Conservation (phyloP, 2,329 filamentous ascomycete genomes). For the Fusarium odoratissimum region DNA sequence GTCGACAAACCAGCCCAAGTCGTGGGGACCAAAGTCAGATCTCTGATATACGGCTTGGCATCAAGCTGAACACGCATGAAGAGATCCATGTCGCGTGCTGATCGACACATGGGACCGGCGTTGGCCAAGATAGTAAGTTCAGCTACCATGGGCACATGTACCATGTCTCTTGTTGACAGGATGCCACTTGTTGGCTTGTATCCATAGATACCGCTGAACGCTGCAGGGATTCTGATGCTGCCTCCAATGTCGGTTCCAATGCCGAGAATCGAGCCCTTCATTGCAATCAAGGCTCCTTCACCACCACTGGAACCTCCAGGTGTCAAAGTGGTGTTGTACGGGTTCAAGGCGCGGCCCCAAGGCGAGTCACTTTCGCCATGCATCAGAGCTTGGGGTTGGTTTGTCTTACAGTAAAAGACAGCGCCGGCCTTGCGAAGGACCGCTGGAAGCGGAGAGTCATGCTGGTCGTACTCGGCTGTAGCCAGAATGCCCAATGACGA, state of each 20-base stretch:
- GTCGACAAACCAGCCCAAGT: background rate
- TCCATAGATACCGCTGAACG: background rate
- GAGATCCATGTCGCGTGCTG: background rate
- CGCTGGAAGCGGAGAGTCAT: background rate
- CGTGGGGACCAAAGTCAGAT: background rate
- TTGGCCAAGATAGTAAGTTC: background rate
- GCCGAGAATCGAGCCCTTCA: background rate
- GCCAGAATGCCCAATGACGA: background rate
- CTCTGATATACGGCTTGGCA: background rate
- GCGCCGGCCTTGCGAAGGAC: background rate
- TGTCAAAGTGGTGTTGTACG: background rate
- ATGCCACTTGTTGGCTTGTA: background rate
- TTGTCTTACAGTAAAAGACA: background rate
- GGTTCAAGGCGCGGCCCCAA: background rate
- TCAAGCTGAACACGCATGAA: background rate
- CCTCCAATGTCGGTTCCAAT: background rate
- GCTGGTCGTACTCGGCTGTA: background rate
- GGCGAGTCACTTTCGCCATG: background rate
- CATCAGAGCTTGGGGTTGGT: background rate
- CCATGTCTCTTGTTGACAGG: background rate
- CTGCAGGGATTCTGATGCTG: background rate
- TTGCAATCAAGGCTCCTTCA: background rate
- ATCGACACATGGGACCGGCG: background rate
- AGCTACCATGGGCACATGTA: background rate
- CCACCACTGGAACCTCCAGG: background rate